Conservation (phyloP, 208 protist genomes). For the Naegleria lovaniensis region DNA sequence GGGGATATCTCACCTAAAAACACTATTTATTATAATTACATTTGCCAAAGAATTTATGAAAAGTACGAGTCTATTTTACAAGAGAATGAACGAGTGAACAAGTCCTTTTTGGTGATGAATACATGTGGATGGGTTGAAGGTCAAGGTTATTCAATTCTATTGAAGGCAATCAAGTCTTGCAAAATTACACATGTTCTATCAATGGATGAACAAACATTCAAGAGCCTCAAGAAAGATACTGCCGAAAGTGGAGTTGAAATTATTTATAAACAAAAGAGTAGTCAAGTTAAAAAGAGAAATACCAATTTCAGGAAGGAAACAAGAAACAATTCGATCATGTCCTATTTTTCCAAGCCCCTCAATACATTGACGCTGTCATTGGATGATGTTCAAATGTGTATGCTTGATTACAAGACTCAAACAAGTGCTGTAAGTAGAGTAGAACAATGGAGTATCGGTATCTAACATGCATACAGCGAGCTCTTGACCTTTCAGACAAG, state of each 20-base stretch:
- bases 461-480: not conserved
- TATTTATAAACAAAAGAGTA: not conserved
- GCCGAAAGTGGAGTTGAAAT: not conserved
- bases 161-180: not conserved
- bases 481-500: not conserved
- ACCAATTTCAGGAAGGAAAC: not conserved
- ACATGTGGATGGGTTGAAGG: constrained; percentile 26
- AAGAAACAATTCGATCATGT: not conserved
- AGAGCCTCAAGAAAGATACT: not conserved
- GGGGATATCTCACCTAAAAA: not conserved
- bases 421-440: not conserved
- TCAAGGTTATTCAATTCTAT: not conserved
- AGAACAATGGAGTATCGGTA: not conserved
- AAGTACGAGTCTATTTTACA: not conserved
- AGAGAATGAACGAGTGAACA: not conserved
- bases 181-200: not conserved
- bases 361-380: not conserved
- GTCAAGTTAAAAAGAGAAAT: not conserved
- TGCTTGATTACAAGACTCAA: not conserved
- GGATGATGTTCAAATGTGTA: not conserved
- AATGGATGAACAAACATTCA: not conserved
- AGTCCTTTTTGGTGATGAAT: not conserved
- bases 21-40: not conserved
- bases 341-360: not conserved
- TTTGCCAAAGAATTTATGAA: not conserved